These are phyloP conservation scores for Pachysandra terminalis DNA, from an alignment of 164 flowering plant genomes.

Conservation along the genomic window DNA sequence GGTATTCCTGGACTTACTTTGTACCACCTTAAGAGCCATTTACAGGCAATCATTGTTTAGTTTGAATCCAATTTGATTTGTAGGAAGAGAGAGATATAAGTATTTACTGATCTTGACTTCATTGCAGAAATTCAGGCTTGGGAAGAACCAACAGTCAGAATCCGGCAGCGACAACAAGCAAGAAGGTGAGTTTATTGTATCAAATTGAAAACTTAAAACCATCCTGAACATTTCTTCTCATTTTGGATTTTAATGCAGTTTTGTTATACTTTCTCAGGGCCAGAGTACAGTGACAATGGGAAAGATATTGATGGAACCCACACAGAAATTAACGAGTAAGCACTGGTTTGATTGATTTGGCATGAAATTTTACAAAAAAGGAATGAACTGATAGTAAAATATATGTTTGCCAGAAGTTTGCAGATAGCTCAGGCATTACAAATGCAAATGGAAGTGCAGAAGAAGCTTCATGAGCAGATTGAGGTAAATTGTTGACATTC, in stretches of 20 bases:
- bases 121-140: constrained; percentile 85
- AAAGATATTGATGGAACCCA: constrained; percentile 30
- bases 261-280: too few relatives aligned
- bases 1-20: constrained; percentile 79
- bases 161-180: constrained; percentile 36
- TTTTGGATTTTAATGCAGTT: constrained; percentile 8
- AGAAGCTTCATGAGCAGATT: constrained; percentile 85
- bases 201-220: neutral
- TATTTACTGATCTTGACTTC: constrained; percentile 11
- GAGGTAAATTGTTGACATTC: constrained; percentile 39
- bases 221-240: neutral
- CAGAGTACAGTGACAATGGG: constrained; percentile 36
- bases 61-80: constrained; percentile 1
- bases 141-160: constrained; percentile 59
- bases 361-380: neutral
- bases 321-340: constrained; percentile 54
- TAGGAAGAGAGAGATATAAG: neutral
- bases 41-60: constrained; percentile 54
- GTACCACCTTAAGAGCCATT: constrained; percentile 92
- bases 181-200: constrained; percentile 34
- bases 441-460: constrained; percentile 88
- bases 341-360: neutral
- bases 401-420: constrained; percentile 44
- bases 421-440: constrained; percentile 68
- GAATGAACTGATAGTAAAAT: constrained; percentile 20